phyloP scores from a whole-genome alignment of 2,329 filamentous ascomycete genomes.

The Calonectria pauciramosa region DNA sequence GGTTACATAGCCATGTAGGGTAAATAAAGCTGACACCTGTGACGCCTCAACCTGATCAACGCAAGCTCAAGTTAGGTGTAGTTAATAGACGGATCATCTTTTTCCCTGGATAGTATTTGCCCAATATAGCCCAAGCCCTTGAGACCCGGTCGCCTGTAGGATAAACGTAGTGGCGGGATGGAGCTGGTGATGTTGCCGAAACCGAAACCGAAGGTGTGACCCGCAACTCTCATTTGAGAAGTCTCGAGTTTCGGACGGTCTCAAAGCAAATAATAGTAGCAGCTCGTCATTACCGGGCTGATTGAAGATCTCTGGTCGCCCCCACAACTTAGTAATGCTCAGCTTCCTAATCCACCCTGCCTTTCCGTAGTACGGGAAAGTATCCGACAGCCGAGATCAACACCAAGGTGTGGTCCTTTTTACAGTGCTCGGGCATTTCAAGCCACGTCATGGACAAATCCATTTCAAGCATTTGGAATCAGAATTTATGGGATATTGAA shows the following conservation, averaged over 20 bases:
- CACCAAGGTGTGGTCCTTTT: background rate
- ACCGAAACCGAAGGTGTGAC: background rate
- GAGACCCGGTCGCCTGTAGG: background rate
- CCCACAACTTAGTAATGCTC: background rate
- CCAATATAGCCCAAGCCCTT: background rate
- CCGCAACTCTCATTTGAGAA: background rate
- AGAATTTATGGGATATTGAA: background rate
- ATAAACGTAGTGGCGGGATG: background rate
- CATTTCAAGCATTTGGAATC: background rate
- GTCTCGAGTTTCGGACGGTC: background rate
- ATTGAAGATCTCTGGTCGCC: background rate
- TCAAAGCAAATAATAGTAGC: background rate
- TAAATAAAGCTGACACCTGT: background rate
- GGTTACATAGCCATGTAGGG: background rate
- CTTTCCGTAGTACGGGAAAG: background rate
- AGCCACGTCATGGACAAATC: background rate
- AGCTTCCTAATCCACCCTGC: background rate
- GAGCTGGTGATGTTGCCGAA: background rate
- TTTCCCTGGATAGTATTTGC: background rate
- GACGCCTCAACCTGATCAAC: too few relatives aligned
- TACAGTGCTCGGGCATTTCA: background rate
- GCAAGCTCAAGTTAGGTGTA: too few relatives aligned
- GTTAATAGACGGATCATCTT: background rate
- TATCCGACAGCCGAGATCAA: background rate
- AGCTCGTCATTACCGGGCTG: background rate